Evolutionary conservation across 306 rosid genomes (phyloP), one percentile per base, ranked within the genome.

Genomic region (Dicorynia guianensis): DNA sequence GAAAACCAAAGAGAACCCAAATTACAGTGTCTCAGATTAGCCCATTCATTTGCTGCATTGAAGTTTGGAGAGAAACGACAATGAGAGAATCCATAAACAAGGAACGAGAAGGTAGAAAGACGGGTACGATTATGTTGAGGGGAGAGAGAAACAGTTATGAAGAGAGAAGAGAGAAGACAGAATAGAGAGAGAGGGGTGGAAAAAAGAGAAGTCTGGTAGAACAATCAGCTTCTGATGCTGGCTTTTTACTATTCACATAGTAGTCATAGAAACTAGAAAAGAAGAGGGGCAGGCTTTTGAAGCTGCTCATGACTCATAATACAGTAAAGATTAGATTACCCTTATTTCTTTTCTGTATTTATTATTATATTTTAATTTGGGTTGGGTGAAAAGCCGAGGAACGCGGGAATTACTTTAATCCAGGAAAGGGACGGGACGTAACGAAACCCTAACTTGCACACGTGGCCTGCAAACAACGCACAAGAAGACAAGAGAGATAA

Each of bases 301-400:
- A 36, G 80, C 77, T 69, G 56, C 74, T 65, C 55, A 59, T 67
- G 60, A 60, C 52, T 52, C 63, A 49, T 11, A 40, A 17, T 25
- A 25, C 30, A 25, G 30, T 1, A 25, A 25, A 25, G 30, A 25
- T 25, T 25, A 25, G 30, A 25, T 25, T 1, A 25, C 30, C 30
- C 30, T 25, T 25, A 25, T 25, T 25, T 25, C 30, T 25, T 25
- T 25, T 25, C 30, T 25, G 40, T 30, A 39, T 57, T 50, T 57
- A 57, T 67, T 68, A 58, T 77, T 14, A 1, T 25, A 25, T 13
- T 50, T 42, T 5, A 50, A 46, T 55, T 20, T 20, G 33, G 30
- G 42, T 58, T 67, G 77, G 79, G 69, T 48, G 75, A 40, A 89
- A 87, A 87, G 96, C 96, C 96, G 73, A 76, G 49, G 89, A 90